Base-by-base conservation (phyloP, 2,329 filamentous ascomycete species). In the Aspergillus versicolor region DNA sequence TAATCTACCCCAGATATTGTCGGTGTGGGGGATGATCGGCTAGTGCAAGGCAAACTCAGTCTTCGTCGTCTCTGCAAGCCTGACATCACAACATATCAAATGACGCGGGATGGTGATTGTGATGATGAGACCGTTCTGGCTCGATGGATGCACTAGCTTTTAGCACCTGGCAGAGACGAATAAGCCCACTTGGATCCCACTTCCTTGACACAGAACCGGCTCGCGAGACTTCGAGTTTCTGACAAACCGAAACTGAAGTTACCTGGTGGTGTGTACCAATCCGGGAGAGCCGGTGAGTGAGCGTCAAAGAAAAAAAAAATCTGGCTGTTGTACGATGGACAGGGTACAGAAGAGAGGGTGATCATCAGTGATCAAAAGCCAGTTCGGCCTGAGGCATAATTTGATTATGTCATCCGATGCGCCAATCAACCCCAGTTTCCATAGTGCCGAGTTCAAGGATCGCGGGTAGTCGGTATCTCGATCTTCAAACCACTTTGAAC, bases 1-100 rank as follows among this genome's bases (percentile, higher is more conserved):
- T 48, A 44, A 22, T 19, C 13, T 48, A 54, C 49, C 55, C 55
- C 55, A 57, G 55, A 44, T 53, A 46, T 53, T 24, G 15, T n/a
- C n/a, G 32, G 17, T 53, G 49, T 53, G 55, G 49, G 54, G 55
- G 48, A 48, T 42, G 43, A 46, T 57, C 55, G 44, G 22, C 55
- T 57, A 43, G 27, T 49, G 44, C 44, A 19, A 49, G 45, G 30
- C 17, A 38, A 44, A 30, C 30, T 27, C 30, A 51, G 44, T 46
- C 30, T 19, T 37, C 21, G 17, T 21, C 40, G 21, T 24, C 17
- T 17, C 17, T 17, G 19, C 13, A 27, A 15, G 22, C 45, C 38
- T 55, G 46, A 50, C 38, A 55, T 50, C 38, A 55, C 22, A 24
- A 12, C 43, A 27, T 21, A 40, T 41, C 38, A 13, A n/a, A 41